Conservation (phyloP, 495 filamentous ascomycete genomes). For the Corynascus novoguineensis region DNA sequence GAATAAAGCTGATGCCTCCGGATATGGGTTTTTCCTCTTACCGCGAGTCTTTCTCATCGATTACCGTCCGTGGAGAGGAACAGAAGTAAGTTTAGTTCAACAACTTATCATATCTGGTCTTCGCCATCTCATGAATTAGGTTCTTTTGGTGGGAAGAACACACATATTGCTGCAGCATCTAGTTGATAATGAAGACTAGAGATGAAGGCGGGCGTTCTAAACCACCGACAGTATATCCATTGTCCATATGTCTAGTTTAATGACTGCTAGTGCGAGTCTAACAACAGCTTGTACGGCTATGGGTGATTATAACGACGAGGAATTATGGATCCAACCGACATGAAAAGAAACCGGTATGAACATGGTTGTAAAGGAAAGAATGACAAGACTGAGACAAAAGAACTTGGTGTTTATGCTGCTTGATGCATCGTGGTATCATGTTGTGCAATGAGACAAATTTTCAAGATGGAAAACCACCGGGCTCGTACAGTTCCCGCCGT, state of each 20-base stretch:
- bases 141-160: too few relatives aligned
- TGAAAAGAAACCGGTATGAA: constrained; percentile 7
- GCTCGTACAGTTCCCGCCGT: constrained; percentile 3
- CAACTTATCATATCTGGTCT: too few relatives aligned
- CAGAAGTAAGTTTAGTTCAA: too few relatives aligned
- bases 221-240: not conserved
- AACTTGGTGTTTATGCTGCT: constrained; percentile 10
- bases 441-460: constrained; percentile 3
- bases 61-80: too few relatives aligned
- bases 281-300: constrained; percentile 12
- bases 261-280: constrained; percentile 3
- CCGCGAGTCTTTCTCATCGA: too few relatives aligned
- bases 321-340: constrained; percentile 13
- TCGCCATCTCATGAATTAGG: too few relatives aligned
- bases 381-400: constrained; percentile 9
- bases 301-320: constrained; percentile 11
- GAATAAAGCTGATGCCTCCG: not conserved
- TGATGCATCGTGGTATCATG: constrained; percentile 18
- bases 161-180: too few relatives aligned
- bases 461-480: not conserved
- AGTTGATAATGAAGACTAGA: too few relatives aligned
- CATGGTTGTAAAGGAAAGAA: constrained; percentile 12
- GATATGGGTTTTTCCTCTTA: too few relatives aligned
- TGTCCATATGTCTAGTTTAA: constrained; percentile 14
- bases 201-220: not conserved